Conservation (phyloP, 2,329 filamentous ascomycete genomes). For the Talaromyces sp. region DNA sequence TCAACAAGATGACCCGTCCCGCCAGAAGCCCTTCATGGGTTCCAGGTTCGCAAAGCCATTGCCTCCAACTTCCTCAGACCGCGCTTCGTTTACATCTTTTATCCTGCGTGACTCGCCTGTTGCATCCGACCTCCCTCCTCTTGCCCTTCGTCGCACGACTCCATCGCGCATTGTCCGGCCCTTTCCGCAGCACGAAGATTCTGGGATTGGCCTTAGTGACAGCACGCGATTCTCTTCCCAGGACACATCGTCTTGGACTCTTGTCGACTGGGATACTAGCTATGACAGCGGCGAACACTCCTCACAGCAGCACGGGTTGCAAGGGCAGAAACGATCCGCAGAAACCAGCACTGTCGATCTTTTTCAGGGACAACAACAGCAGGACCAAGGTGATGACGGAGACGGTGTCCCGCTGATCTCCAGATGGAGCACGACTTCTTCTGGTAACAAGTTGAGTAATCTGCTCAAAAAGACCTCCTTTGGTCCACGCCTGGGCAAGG, state of each 20-base stretch:
- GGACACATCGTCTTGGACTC: not conserved
- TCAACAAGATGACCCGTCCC: not conserved
- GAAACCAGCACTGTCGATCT: not conserved
- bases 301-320: not conserved
- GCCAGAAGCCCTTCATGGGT: not conserved
- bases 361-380: not conserved
- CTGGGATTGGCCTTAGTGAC: not conserved
- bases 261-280: not conserved
- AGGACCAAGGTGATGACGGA: not conserved
- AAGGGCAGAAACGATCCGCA: not conserved
- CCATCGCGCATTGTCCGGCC: not conserved
- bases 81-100: not conserved
- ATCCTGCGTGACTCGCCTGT: not conserved
- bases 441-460: not conserved
- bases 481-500: not conserved
- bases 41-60: not conserved
- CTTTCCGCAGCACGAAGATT: not conserved
- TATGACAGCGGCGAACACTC: not conserved
- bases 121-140: not conserved
- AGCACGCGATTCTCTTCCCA: not conserved
- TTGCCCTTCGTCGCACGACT: not conserved
- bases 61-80: not conserved
- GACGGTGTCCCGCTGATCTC: not conserved
- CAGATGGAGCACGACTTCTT: not conserved
- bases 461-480: not conserved